phyloP scores from a whole-genome alignment of 805 yeast genomes.

The Kluyveromyces wickerhamii region DNA sequence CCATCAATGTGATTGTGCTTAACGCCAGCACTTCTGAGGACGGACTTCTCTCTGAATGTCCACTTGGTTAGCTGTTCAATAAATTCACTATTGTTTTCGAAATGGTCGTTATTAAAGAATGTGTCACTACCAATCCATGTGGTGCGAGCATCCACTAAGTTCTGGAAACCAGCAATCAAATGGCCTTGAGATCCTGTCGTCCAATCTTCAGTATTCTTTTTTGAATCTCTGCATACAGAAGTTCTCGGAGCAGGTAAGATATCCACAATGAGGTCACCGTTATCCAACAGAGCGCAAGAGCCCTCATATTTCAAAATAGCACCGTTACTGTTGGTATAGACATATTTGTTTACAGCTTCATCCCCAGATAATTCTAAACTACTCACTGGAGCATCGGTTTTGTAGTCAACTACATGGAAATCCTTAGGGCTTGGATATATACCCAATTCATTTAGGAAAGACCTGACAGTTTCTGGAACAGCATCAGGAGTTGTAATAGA shows the following conservation, averaged over 20 bases:
- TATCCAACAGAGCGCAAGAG: slow-evolving; percentile 61
- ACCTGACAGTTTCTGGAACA: slow-evolving; percentile 53
- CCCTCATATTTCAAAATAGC: slow-evolving; percentile 36
- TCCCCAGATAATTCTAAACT: slow-evolving; percentile 13
- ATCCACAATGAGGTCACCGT: slow-evolving; percentile 65
- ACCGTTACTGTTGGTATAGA: slow-evolving; percentile 8
- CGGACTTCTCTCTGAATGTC: slow-evolving; percentile 65
- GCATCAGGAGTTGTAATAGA: slow-evolving; percentile 48
- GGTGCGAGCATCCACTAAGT: slow-evolving; percentile 66
- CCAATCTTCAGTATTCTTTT: slow-evolving; percentile 66
- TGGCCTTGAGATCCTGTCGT: slow-evolving; percentile 73
- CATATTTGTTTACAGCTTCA: slow-evolving; percentile 12
- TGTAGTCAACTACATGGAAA: slow-evolving; percentile 58
- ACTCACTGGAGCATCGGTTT: slow-evolving; percentile 27
- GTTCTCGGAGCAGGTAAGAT: slow-evolving; percentile 58
- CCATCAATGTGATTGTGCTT: slow-evolving; percentile 45
- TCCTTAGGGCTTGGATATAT: slow-evolving; percentile 76
- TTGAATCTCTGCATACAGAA: slow-evolving; percentile 44
- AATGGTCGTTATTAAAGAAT: slow-evolving; percentile 38
- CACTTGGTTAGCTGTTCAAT: slow-evolving; percentile 49
- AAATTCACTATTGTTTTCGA: slow-evolving; percentile 30
- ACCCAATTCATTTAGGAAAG: slow-evolving; percentile 72
- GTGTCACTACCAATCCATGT: slow-evolving; percentile 71
- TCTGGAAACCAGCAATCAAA: slow-evolving; percentile 72
- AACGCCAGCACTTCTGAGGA: slow-evolving; percentile 48